Evolutionary conservation across 257 asterid genomes (phyloP), one percentile per base, ranked within the genome.

Genomic region (Marsdenia floribunda): DNA sequence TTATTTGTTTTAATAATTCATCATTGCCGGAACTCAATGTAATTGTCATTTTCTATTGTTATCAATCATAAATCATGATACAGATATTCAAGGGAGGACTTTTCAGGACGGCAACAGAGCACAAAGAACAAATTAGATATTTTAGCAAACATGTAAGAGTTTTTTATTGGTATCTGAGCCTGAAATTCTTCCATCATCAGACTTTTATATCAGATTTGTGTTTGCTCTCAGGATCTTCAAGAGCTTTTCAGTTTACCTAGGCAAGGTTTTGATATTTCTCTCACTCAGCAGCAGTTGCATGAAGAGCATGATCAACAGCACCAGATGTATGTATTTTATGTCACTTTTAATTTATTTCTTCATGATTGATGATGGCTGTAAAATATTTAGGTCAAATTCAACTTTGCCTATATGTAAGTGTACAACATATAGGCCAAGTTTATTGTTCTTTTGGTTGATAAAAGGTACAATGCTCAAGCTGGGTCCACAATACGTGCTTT

Each of bases 51-150:
- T 66, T 10, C 53, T n/a, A 12, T 42, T 42, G 21, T 68, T 29
- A 53, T 68, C 19, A n/a, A 26, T 54, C 54, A 71, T 19, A 44
- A 77, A 63, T 75, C 71, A 40, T 81, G 74, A 68, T 80, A 49
- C 91, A 94, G 98, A 93, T 94, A 76, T 94, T 82, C 84, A 94
- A 94, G 82, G 98, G 97, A 35, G 98, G 98, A 65, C 87, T 94
- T 79, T 94, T 94, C 87, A 91, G 90, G 89, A 90, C 96, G 79
- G 98, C 97, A 54, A 94, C 98, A 24, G 97, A 94, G 79, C 92
- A 88, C 78, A 94, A 89, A 89, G 97, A 94, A 79, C 97, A 92
- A 77, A 84, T 85, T 53, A 94, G 97, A 65, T 92, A 94, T 82
- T 92, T 94, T 85, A 94, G 97, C 80, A 93, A 89, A 87, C 97